A percentile compares a stretch with the other conserved stretches of the same genome.
phyloP scores from a whole-genome alignment of 2,329 filamentous ascomycete species.

The Botrytis squamosa region DNA sequence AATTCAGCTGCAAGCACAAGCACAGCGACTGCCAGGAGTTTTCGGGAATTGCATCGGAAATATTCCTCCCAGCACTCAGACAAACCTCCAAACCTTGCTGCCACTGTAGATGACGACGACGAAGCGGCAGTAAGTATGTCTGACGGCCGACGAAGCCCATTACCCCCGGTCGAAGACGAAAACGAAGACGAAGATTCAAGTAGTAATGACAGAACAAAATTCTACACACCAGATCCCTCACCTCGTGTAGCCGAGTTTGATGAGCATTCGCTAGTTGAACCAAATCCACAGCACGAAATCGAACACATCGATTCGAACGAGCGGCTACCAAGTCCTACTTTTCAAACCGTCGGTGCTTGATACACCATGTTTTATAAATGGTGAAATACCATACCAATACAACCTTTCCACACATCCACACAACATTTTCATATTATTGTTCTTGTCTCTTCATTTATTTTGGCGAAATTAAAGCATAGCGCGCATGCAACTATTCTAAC shows the following conservation, averaged over 20 bases:
- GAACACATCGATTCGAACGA: not conserved
- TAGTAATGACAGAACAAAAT: slow-evolving; percentile 19
- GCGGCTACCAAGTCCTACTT: slow-evolving; percentile 11
- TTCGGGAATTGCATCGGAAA: slow-evolving; percentile 62
- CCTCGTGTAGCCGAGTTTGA: slow-evolving; percentile 1
- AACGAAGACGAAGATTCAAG: slow-evolving; percentile 26
- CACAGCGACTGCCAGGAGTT: slow-evolving; percentile 65
- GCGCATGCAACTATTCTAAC: slow-evolving; percentile 6
- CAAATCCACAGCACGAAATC: not conserved
- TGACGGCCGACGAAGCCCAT: slow-evolving; percentile 55
- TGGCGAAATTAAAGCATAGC: slow-evolving; percentile 6
- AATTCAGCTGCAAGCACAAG: slow-evolving; percentile 64
- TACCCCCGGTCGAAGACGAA: slow-evolving; percentile 49
- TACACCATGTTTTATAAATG: not conserved
- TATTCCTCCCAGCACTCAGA: slow-evolving; percentile 52
- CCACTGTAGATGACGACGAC: slow-evolving; percentile 49
- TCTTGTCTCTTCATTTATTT: slow-evolving; percentile 12
- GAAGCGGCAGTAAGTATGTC: slow-evolving; percentile 60
- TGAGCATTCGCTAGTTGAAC: slow-evolving; percentile 5
- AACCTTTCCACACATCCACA: not conserved
- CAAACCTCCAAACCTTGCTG: slow-evolving; percentile 31
- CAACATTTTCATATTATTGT: slow-evolving; percentile 11
- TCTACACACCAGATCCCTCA: slow-evolving; percentile 29
- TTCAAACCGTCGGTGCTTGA: slow-evolving; percentile 2
- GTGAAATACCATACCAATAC: not conserved